These are phyloP conservation scores for Candida golubevii DNA, from an alignment of 805 yeast genomes.

Conservation along the genomic window DNA sequence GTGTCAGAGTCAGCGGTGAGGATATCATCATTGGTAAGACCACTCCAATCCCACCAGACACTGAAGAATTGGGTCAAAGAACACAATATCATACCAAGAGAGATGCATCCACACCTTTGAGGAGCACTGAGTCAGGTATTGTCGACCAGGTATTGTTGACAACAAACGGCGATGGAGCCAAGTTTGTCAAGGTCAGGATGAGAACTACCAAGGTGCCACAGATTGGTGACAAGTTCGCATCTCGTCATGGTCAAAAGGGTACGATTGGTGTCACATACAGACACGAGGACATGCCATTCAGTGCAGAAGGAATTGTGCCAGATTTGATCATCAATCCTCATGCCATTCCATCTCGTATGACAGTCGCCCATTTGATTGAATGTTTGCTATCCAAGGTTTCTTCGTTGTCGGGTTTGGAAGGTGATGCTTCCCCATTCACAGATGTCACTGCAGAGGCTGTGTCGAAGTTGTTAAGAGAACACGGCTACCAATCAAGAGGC, in stretches of 20 bases:
- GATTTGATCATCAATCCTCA: constrained; percentile 97
- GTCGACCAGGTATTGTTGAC: constrained; percentile 96
- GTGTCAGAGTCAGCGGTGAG: constrained; percentile 97
- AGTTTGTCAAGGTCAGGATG: constrained; percentile 96
- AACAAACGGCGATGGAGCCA: constrained; percentile 96
- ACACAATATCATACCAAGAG: constrained; percentile 97
- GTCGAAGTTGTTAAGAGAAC: constrained; percentile 85
- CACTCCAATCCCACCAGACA: constrained; percentile 98
- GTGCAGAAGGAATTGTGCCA: constrained; percentile 93
- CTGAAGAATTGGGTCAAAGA: constrained; percentile 97
- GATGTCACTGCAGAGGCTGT: constrained; percentile 98
- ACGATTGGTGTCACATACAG: constrained; percentile 98
- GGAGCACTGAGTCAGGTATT: constrained; percentile 97
- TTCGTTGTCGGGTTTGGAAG: constrained; percentile 91
- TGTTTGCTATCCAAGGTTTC: constrained; percentile 95
- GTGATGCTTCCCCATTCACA: constrained; percentile 99
- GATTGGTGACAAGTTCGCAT: constrained; percentile 98
- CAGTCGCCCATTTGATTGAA: constrained; percentile 98
- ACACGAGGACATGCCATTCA: constrained; percentile 98
- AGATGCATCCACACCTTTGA: constrained; percentile 95
- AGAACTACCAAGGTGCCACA: constrained; percentile 98
- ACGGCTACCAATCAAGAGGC: constrained; percentile 97
- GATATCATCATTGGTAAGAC: constrained; percentile 98
- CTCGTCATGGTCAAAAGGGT: constrained; percentile 99
- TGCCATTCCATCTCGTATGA: constrained; percentile 99